phyloP scores from a whole-genome alignment of 176 grass and related monocot genomes.

The Rhynchospora tenuis region DNA sequence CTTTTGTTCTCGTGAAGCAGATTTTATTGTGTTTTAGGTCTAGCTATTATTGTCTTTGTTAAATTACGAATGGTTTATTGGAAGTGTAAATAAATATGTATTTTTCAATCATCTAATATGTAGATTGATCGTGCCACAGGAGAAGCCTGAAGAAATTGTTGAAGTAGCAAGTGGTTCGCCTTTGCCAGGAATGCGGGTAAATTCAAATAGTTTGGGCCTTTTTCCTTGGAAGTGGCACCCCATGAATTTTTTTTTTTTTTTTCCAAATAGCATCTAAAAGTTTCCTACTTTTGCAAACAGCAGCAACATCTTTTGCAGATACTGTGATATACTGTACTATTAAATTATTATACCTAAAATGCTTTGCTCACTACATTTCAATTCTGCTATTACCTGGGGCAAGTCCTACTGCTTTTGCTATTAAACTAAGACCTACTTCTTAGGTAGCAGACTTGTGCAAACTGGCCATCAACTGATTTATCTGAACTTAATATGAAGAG shows the following conservation, averaged over 20 bases:
- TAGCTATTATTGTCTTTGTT: not conserved
- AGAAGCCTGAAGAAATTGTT: slow-evolving; percentile 37
- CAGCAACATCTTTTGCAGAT: not conserved
- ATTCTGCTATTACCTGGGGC: not conserved
- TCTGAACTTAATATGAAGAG: not conserved
- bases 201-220: not conserved
- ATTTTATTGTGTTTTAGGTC: not conserved
- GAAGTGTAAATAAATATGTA: slow-evolving; percentile 19
- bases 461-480: not conserved
- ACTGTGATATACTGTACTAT: not conserved
- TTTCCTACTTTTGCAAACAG: not conserved
- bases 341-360: not conserved
- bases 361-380: not conserved
- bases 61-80: slow-evolving; percentile 14
- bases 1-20: not conserved
- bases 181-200: slow-evolving; percentile 97
- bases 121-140: slow-evolving; percentile 39
- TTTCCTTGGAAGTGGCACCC: not conserved
- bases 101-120: slow-evolving; percentile 35
- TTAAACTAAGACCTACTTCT: not conserved
- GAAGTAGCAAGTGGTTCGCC: slow-evolving; percentile 79
- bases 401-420: not conserved
- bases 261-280: not conserved
- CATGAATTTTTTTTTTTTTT: not conserved
- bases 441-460: not conserved